Conservation (phyloP, 1,139 yeast genomes). For the Yamadazyma dendronema region DNA sequence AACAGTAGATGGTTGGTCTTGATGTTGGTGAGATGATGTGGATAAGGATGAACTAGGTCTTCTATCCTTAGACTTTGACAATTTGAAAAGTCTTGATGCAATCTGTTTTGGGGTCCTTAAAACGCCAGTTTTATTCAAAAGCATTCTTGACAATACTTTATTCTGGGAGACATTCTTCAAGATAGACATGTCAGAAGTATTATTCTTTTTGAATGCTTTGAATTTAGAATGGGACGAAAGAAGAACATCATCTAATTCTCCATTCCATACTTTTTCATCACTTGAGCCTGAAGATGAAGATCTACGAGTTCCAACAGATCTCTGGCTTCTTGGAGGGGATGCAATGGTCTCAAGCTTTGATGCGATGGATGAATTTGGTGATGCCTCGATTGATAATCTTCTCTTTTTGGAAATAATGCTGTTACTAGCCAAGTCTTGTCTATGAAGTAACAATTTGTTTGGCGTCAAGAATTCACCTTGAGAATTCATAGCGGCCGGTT, state of each 20-base stretch:
- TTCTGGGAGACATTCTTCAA: conserved; percentile 40
- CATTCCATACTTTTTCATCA: conserved; percentile 37
- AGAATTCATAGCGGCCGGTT: neutral
- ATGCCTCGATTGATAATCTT: conserved; percentile 19
- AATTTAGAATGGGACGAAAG: conserved; percentile 38
- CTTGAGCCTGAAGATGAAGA: conserved; percentile 7
- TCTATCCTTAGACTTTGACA: conserved; percentile 16
- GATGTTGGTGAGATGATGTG: conserved; percentile 3
- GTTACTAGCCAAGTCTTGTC: neutral
- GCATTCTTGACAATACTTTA: conserved; percentile 42
- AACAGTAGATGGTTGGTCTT: neutral
- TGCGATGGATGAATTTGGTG: conserved; percentile 41
- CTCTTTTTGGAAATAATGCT: conserved; percentile 8
- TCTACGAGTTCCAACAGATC: conserved; percentile 10
- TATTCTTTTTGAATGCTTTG: conserved; percentile 31
- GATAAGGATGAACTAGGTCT: conserved; percentile 8
- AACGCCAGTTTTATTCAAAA: conserved; percentile 37
- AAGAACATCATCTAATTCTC: conserved; percentile 36
- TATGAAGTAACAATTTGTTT: conserved; percentile 12
- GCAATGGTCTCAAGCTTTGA: conserved; percentile 35
- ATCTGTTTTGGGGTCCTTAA: conserved; percentile 42
- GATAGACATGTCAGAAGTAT: conserved; percentile 22
- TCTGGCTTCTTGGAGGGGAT: conserved; percentile 30
- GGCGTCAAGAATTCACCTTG: conserved; percentile 32
- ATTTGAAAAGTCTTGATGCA: conserved; percentile 31